Evolutionary conservation across 495 filamentous ascomycete species (phyloP).

Genomic region (Staphylotrichum longicolle): DNA sequence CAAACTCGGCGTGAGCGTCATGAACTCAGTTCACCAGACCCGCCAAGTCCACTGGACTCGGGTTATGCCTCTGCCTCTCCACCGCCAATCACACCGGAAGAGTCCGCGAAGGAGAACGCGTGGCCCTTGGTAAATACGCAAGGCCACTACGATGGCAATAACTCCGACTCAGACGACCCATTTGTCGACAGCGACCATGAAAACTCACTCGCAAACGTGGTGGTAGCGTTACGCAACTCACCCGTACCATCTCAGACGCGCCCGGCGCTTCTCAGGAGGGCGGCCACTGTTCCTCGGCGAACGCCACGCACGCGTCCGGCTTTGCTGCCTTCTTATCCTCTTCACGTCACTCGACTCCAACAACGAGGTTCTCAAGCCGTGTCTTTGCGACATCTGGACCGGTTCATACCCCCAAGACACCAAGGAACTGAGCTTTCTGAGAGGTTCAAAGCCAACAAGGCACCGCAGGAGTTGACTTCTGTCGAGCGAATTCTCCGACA

Average conservation of each 20-base stretch:
- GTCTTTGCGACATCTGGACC: conserved; percentile 51
- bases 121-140: conserved; percentile 11
- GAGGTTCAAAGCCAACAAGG: conserved; percentile 64
- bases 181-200: conserved; percentile 21
- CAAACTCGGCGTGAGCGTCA: conserved; percentile 18
- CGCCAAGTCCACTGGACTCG: conserved; percentile 28
- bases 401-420: conserved; percentile 64
- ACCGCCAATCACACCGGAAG: conserved; percentile 10
- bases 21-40: conserved; percentile 17
- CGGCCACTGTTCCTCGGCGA: conserved; percentile 25
- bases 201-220: neutral
- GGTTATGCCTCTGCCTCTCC: conserved; percentile 29
- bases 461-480: conserved; percentile 55
- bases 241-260: neutral
- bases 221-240: neutral
- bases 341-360: conserved; percentile 14
- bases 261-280: conserved; percentile 10
- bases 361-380: conserved; percentile 23
- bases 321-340: conserved; percentile 24
- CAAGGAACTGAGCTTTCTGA: conserved; percentile 44
- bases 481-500: conserved; percentile 62
- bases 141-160: conserved; percentile 28
- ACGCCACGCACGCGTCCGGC: conserved; percentile 18
- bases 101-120: neutral
- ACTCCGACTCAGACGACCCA: conserved; percentile 29